phyloP scores from a whole-genome alignment of 768 basidiomycete genomes.

The Dacryopinax primogenitus region DNA sequence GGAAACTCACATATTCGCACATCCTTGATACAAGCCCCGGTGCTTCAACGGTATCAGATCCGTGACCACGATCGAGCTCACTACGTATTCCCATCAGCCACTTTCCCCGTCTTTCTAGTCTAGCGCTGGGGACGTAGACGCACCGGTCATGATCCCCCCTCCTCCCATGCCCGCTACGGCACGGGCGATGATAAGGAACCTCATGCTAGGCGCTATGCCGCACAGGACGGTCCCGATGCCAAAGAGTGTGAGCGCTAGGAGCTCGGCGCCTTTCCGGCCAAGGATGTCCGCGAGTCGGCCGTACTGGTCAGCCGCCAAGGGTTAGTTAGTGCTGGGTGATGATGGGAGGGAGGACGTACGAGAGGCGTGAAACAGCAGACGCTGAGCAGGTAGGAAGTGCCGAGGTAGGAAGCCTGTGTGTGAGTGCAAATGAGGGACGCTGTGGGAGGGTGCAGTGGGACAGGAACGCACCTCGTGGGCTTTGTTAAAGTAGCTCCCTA shows the following conservation, averaged over 20 bases:
- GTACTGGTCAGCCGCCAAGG: slow-evolving; percentile 27
- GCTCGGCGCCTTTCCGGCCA: slow-evolving; percentile 71
- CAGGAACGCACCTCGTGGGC: slow-evolving; percentile 20
- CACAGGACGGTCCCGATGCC: slow-evolving; percentile 67
- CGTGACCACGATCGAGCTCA: slow-evolving; percentile 51
- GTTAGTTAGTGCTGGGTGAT: slow-evolving; percentile 16
- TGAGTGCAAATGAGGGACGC: not conserved
- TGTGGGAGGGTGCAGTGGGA: slow-evolving; percentile 9
- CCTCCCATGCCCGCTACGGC: slow-evolving; percentile 86
- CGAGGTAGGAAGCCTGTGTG: slow-evolving; percentile 63
- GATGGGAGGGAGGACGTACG: slow-evolving; percentile 41
- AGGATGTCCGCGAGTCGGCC: slow-evolving; percentile 75
- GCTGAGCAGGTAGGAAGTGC: slow-evolving; percentile 74
- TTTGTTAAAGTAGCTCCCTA: slow-evolving; percentile 74
- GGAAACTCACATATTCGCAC: slow-evolving; percentile 64
- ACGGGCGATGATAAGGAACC: slow-evolving; percentile 61
- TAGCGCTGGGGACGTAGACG: slow-evolving; percentile 8
- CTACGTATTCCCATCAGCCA: not conserved
- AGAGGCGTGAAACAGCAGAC: slow-evolving; percentile 85
- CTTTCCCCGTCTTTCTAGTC: not conserved
- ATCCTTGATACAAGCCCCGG: slow-evolving; percentile 81
- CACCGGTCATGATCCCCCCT: slow-evolving; percentile 82
- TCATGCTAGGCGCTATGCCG: slow-evolving; percentile 79
- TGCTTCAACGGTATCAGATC: slow-evolving; percentile 83
- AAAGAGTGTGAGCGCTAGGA: slow-evolving; percentile 44